phyloP scores from a whole-genome alignment of 2,329 filamentous ascomycete genomes.

The Exophiala viscosa region DNA sequence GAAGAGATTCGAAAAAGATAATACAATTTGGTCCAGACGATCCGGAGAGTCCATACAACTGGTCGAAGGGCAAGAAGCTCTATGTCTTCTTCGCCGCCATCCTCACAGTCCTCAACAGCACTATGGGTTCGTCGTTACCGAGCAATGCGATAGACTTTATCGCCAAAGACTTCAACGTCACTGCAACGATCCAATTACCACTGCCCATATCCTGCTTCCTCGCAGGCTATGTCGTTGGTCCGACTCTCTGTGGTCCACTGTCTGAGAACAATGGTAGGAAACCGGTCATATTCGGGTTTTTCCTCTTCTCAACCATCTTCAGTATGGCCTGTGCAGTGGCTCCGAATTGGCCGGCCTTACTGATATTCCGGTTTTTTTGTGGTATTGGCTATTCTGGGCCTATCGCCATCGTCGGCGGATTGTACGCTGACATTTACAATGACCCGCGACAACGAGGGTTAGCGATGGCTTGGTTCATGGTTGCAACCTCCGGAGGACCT shows the following conservation, averaged over 20 bases:
- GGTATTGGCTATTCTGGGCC: slow-evolving; percentile 42
- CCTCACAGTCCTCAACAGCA: slow-evolving; percentile 39
- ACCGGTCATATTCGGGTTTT: slow-evolving; percentile 48
- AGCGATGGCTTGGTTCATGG: slow-evolving; percentile 43
- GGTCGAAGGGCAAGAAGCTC: slow-evolving; percentile 32
- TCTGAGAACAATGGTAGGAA: slow-evolving; percentile 42
- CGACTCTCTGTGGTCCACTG: slow-evolving; percentile 41
- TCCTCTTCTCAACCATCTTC: slow-evolving; percentile 40
- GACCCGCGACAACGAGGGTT: slow-evolving; percentile 40
- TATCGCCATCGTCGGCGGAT: slow-evolving; percentile 43
- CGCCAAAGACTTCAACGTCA: slow-evolving; percentile 31
- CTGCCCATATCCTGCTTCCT: slow-evolving; percentile 41
- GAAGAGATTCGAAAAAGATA: slow-evolving; percentile 19
- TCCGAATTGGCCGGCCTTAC: slow-evolving; percentile 39
- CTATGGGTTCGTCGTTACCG: slow-evolving; percentile 37
- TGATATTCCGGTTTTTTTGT: slow-evolving; percentile 43
- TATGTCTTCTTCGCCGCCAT: slow-evolving; percentile 37
- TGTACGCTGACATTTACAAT: slow-evolving; percentile 46
- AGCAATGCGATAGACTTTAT: slow-evolving; percentile 39
- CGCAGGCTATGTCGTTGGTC: slow-evolving; percentile 41
- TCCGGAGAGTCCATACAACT: slow-evolving; percentile 31
- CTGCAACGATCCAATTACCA: slow-evolving; percentile 34
- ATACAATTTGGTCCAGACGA: slow-evolving; percentile 24
- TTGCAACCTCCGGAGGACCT: slow-evolving; percentile 41
- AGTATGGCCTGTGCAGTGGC: slow-evolving; percentile 43